Evolutionary conservation across 2,329 filamentous ascomycete genomes (phyloP), one percentile per base, ranked within the genome.

Genomic region (Dichotomopilus funicola): DNA sequence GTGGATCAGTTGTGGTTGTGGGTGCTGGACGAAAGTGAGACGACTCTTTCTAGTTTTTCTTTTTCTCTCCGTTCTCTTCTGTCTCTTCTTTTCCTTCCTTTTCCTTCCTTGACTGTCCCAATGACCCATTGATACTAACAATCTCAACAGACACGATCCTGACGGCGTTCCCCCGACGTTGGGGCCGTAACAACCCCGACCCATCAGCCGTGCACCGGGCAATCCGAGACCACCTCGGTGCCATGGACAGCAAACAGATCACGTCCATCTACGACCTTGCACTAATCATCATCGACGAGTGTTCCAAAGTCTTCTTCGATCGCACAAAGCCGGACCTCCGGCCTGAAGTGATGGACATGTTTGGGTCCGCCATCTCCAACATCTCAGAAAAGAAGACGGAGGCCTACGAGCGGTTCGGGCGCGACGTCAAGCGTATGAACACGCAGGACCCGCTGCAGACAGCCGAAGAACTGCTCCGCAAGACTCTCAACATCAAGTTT

Each of bases 141-240:
- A 48, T 35, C 3, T 9, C 1, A 2, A 12, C 33, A 72, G 69
- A 71, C 41, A 72, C 70, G 2, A 68, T 73, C 42, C 66, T 73
- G 13, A 68, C 71, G 0, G 67, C 64, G n/a, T 73, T 72, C 52
- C 70, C 71, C 3, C 64, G 71, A 37, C 61, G 72, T 43, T 74
- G 70, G 69, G 70, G 69, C 4, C 61, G 66, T 10, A 70, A 70
- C 46, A 70, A 73, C 11, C 68, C 66, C 10, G 70, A 73, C 45
- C 62, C 65, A 1, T 71, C 70, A 0, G 70, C 64, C 3, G 66
- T 72, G 2, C 69, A 73, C 55, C 68, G 71, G 53, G 65, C 66
- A 1, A 64, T 70, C 19, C 65, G 70, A 37, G 66, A 62, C 13
- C 61, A 64, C 12, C 56, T 63, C 11, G 55, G 49, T 4, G 43